Base-by-base conservation (phyloP, 257 asterid genomes). In the Catharanthus roseus region DNA sequence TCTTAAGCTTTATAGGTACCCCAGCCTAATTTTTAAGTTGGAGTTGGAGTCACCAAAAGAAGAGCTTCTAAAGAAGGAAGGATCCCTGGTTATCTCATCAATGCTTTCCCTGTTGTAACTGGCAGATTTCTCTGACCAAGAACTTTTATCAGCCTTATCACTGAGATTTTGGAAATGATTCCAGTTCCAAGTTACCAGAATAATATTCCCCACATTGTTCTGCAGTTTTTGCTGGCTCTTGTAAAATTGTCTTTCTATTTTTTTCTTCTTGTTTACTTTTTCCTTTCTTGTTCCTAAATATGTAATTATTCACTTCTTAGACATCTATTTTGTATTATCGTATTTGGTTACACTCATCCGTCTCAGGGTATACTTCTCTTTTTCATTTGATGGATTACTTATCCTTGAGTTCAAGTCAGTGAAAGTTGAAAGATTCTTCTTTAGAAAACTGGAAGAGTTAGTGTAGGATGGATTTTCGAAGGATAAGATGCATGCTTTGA, bases 71-170 rank as follows among this genome's bases (percentile, higher is more conserved):
- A 42, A 42, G 47, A 42, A 42, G 47, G 47, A 42, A 42, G 47
- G 47, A 42, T 42, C 47, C 47, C 12, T 42, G 11, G 47, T 5
- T 31, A 34, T 29, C 33, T 60, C 18, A 31, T 6, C 15, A 2
- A 61, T 61, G 67, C 11, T 41, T 61, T 61, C 67, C 62, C 44
- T 34, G 67, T 61, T 9, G 33, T 28, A 65, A 45, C 55, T 65
- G 23, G 39, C 10, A 24, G 70, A 42, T 18, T 24, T 61, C 23
- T 42, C 28, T 42, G 34, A 42, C 16, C 1, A 23, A 21, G n/a
- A 3, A 7, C 45, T 36, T 62, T 62, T 34, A 0, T 24, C 23
- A 36, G 28, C 47, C 13, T 62, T 19, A 4, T 21, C 44, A 34
- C 6, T 36, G 26, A 34, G 67, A 62, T 34, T 5, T 10, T 1